Evolutionary conservation across 2,329 filamentous ascomycete species (phyloP), one percentile per base, ranked within the genome.

Genomic region (Cladosporium sp.): DNA sequence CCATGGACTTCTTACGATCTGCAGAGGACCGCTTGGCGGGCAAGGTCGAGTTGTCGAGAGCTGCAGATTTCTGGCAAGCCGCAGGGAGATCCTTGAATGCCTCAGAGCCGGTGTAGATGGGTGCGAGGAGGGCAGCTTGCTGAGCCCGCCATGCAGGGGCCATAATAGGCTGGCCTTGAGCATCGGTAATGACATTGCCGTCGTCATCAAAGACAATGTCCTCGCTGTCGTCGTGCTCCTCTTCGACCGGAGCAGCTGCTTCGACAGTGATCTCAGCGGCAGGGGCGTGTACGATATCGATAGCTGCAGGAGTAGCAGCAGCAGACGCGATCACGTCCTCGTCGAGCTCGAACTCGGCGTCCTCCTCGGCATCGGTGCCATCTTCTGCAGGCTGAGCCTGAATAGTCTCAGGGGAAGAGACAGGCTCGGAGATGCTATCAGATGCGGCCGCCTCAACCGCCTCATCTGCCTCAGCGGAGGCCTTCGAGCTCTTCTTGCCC

Each of bases 171-270:
- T 36, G 21, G 55, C 34, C 34, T 24, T 41, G 18, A 41, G 55
- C 30, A 34, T 36, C 30, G 55, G 21, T 18, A n/a, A 58, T 58
- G 55, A 58, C 55, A 24, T 41, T 36, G 55, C 34, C 55, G 34
- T 58, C 55, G 24, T 58, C 32, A 21, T 58, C 55, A 15, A 58
- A 24, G 2, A 34, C 34, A 34, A 58, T 21, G n/a, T 41, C 21
- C 0, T 58, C 55, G 55, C 24, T 36, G 12, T 41, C 55, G 21
- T 28, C 34, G 6, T n/a, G 14, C 8, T 14, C n/a, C 21, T 28
- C 55, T 36, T 58, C 55, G n/a, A 15, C 34, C 2, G 11, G n/a
- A 58, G 24, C 11, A 41, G 34, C 32, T 15, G n/a, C 21, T 24
- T n/a, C n/a, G 34, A 41, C 12, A 24, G 28, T 12, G 14, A 47